Conservation (phyloP, 2,329 filamentous ascomycete genomes). For the Pseudogymnoascus sp. region DNA sequence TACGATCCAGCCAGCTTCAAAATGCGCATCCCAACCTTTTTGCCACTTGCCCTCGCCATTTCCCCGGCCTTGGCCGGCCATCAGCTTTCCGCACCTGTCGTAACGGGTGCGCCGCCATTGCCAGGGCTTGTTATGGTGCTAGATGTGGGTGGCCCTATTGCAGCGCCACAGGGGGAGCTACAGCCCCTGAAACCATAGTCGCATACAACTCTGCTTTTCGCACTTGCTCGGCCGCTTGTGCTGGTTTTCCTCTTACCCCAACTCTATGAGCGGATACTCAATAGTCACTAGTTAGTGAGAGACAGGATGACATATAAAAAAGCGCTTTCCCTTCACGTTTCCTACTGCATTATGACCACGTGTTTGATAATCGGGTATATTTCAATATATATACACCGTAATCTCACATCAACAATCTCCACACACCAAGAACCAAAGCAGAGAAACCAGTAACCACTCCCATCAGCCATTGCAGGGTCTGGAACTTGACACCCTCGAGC, state of each 20-base stretch:
- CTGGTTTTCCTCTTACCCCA: conserved; percentile 28
- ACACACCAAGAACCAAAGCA: conserved; percentile 60
- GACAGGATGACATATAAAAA: not conserved
- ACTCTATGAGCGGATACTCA: conserved; percentile 17
- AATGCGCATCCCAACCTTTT: conserved; percentile 9
- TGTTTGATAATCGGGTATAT: not conserved
- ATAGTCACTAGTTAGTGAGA: not conserved
- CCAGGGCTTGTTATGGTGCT: conserved; percentile 40
- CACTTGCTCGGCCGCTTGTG: conserved; percentile 39
- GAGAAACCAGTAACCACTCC: conserved; percentile 60
- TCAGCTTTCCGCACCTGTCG: conserved; percentile 40
- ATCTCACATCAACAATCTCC: conserved; percentile 60
- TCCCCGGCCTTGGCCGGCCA: conserved; percentile 24
- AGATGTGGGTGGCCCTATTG: conserved; percentile 33
- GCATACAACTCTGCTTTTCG: conserved; percentile 41
- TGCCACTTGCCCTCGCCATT: conserved; percentile 8
- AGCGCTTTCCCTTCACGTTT: not conserved
- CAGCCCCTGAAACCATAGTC: conserved; percentile 35
- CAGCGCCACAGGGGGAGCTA: conserved; percentile 32
- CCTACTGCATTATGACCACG: not conserved
- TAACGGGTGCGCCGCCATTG: conserved; percentile 38
- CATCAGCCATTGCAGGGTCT: conserved; percentile 97
- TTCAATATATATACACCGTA: conserved; percentile 43
- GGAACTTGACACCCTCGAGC: conserved; percentile 95
- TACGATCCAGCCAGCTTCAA: not conserved